A percentile compares a stretch with the other conserved stretches of the same genome.
phyloP scores from a whole-genome alignment of 208 protist genomes.

The Leishmania mexicana region DNA sequence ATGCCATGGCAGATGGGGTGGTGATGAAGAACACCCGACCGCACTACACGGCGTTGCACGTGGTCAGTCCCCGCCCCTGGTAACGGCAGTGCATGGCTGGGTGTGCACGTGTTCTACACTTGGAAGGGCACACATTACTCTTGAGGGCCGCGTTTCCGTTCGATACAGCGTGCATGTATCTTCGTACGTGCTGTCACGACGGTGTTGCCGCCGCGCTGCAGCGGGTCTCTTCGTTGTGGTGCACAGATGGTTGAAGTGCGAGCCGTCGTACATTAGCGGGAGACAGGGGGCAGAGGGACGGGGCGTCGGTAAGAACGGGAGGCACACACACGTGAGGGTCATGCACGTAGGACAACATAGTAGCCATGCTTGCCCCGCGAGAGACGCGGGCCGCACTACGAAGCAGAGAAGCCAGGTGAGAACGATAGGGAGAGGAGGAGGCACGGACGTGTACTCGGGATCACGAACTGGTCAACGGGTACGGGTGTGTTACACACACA shows the following conservation, averaged over 20 bases:
- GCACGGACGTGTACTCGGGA: neutral
- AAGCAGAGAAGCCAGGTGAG: neutral
- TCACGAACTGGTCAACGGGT: neutral
- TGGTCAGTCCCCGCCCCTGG: neutral
- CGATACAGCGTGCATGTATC: too few species aligned
- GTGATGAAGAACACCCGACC: neutral
- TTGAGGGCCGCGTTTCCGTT: neutral
- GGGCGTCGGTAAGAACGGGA: neutral
- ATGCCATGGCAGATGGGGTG: neutral
- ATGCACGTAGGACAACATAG: neutral
- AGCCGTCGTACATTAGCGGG: neutral
- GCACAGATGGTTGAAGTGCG: neutral
- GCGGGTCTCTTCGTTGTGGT: neutral
- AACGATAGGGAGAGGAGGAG: neutral
- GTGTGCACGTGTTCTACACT: neutral
- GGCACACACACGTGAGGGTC: neutral
- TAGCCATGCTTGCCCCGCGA: neutral
- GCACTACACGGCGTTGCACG: neutral
- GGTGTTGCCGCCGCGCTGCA: neutral
- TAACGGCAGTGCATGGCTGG: neutral
- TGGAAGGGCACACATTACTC: neutral
- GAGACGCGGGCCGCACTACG: too few species aligned
- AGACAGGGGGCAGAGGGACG: neutral
- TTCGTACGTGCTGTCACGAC: neutral
- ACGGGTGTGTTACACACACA: neutral